Base-by-base conservation (phyloP, 352 stramenopile genomes). In the Halophytophthora polymorphica region DNA sequence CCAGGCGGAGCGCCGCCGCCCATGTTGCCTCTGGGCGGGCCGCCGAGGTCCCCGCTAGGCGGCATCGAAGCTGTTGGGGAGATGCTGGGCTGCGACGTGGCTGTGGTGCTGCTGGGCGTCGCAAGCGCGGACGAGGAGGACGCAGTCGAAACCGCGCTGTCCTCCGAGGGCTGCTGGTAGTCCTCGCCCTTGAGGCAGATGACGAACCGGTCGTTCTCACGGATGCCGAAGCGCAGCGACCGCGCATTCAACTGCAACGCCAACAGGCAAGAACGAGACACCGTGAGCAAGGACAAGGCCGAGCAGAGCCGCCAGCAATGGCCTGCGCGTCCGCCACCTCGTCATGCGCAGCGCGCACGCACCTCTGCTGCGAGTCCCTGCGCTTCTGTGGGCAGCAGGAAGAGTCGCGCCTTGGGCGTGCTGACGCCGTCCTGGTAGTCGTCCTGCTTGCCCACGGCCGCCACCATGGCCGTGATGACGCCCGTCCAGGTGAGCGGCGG, bases 121-220 rank as follows among this genome's bases (percentile, higher is more conserved):
- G 48, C 58, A 29, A 63, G 25, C 7, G 52, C 58, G 35, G 62
- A 58, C 0, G 55, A 43, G 40, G 58, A 36, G 3, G 19, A 11
- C 21, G 34, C 22, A 41, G 18, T 19, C 19, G 19, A 23, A 35
- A 23, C 35, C 21, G 15, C 36, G 35, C 35, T 19, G 10, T 50
- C 31, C 44, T 69, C 55, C 8, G 48, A 60, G 5, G 69, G 64
- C 48, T 73, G 66, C 42, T 80, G 60, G 66, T 90, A 90, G 56
- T 88, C 72, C 49, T 90, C 80, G 12, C 80, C 80, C 15, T 73
- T 51, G 12, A 90, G 59, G 44, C 75, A 90, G 37, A 90, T 59
- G 21, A 85, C 80, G 28, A 90, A 88, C 29, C 66, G 70, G 66
- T 90, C 80, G 52, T 90, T 88, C 60, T 90, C 80, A 36, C 80